Base-by-base conservation (phyloP, 768 basidiomycete species). In the Pleurotus ostreatus region DNA sequence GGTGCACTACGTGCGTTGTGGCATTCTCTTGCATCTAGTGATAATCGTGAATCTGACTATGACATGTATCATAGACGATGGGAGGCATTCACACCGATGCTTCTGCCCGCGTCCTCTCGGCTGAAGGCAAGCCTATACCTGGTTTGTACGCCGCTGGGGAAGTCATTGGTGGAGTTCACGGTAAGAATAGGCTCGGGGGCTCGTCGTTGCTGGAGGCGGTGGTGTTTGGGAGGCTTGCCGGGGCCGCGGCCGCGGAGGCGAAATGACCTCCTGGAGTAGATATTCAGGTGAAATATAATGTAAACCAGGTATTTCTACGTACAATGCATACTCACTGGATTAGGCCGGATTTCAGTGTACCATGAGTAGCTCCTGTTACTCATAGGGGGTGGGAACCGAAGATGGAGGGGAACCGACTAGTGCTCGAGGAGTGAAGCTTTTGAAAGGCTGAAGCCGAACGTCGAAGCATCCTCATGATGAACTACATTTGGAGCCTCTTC, bases 141-240 rank as follows among this genome's bases (percentile, higher is more conserved):
- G 67, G 67, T 1, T 56, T 68, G 0, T 68, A 45, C 25, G 67
- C 67, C 11, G 64, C 67, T 5, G 67, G 67, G 3, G 67, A 68
- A 48, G 63, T 62, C 23, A 66, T 65, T 40, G 67, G 67, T 26
- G 67, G 67, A n/a, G 65, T 68, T 26, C 67, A 68, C 46, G 67
- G 65, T 16, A 47, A 59, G 55, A 68, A 68, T 46, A 55, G 67
- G 7, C 60, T 68, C 39, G 67, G 64, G 44, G 67, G 67, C 1
- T 66, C 65, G 49, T 66, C 65, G 22, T 44, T 68, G 25, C 52
- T 68, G 13, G 67, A 68, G 57, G 64, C 64, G 15, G 65, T 66
- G n/a, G 67, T 68, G 16, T 68, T 68, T 60, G 67, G 67, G 43
- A 51, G 67, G 25, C 56, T 68, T 34, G 65, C 65, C 3, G 67